A percentile compares a stretch with the other conserved stretches of the same genome.
Conservation (phyloP, 2,329 filamentous ascomycete species). For the Aspergillus sp. region DNA sequence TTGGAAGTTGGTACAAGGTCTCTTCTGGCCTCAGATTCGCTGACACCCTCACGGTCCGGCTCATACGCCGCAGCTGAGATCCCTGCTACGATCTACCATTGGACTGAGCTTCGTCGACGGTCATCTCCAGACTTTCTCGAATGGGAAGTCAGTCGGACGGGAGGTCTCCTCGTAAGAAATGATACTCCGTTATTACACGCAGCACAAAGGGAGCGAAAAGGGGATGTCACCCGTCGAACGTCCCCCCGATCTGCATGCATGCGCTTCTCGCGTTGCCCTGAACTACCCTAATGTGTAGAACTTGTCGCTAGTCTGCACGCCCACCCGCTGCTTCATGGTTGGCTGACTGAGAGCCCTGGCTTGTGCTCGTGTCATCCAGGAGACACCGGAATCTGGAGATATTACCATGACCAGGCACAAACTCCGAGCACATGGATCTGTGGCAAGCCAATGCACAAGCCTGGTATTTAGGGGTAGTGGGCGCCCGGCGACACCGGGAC, state of each 20-base stretch:
- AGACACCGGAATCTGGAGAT: slow-evolving; percentile 1
- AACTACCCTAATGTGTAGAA: slow-evolving; percentile 14
- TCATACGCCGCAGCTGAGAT: slow-evolving; percentile 35
- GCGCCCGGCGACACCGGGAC: slow-evolving; percentile 11
- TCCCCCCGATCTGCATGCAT: slow-evolving; percentile 17
- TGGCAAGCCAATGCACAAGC: slow-evolving; percentile 12
- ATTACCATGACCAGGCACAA: slow-evolving; percentile 11
- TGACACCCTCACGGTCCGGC: slow-evolving; percentile 29
- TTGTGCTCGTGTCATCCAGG: neutral
- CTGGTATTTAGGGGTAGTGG: slow-evolving; percentile 10
- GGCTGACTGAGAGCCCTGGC: neutral
- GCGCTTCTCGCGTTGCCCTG: slow-evolving; percentile 16
- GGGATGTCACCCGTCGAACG: slow-evolving; percentile 6
- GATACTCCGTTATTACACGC: slow-evolving; percentile 14
- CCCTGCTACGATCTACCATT: slow-evolving; percentile 43
- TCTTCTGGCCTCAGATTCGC: slow-evolving; percentile 37
- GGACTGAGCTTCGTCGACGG: slow-evolving; percentile 37
- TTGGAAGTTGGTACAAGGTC: slow-evolving; percentile 21
- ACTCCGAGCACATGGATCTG: slow-evolving; percentile 13
- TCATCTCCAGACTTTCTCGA: slow-evolving; percentile 37
- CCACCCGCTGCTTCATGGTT: neutral
- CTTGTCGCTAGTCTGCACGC: slow-evolving; percentile 5
- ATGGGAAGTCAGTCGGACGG: slow-evolving; percentile 25
- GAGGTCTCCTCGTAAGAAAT: slow-evolving; percentile 22
- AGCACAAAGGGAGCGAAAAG: slow-evolving; percentile 1